Percentiles rank a stretch among this genome's conserved stretches.
phyloP scores from a whole-genome alignment of 106 monocot species.

The Triglochin maritima region DNA sequence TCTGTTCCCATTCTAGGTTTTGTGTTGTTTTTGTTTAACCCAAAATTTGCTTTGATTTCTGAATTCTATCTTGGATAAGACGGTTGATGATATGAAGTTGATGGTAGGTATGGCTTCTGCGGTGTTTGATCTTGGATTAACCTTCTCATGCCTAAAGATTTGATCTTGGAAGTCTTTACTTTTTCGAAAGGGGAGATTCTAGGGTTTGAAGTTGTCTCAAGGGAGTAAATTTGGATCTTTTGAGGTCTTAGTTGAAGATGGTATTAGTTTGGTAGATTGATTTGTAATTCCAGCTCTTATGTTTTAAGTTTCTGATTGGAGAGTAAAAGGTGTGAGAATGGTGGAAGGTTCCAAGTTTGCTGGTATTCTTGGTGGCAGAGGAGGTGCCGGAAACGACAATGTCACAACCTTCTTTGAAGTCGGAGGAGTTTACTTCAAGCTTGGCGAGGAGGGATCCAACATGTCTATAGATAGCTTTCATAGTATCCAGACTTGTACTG shows the following conservation, averaged over 20 bases:
- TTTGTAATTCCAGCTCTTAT: neutral
- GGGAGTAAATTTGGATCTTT: neutral
- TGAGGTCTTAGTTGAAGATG: neutral
- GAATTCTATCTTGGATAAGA: neutral
- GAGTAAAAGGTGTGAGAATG: slow-evolving; percentile 6
- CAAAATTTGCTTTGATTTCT: neutral
- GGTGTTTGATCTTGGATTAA: neutral
- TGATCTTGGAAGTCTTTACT: neutral
- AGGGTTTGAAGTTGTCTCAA: neutral
- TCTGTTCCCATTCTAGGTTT: neutral
- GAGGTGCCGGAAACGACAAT: slow-evolving; percentile 7
- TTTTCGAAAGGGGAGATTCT: neutral
- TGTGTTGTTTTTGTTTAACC: neutral
- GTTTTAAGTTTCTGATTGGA: neutral
- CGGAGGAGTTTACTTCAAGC: slow-evolving; percentile 36
- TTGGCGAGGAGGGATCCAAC: slow-evolving; percentile 41
- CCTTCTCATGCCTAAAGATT: neutral
- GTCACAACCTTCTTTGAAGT: slow-evolving; percentile 30
- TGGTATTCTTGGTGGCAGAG: slow-evolving; percentile 22
- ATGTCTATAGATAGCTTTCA: slow-evolving; percentile 56
- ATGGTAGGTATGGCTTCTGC: neutral
- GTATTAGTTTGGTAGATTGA: neutral
- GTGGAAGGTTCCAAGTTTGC: slow-evolving; percentile 26
- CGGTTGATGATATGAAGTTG: neutral
- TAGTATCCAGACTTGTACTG: slow-evolving; percentile 24